Percentiles rank a stretch among this genome's conserved stretches.
Evolutionary conservation across 345 rosid species (phyloP).

Genomic region (Atalantia buxifolia): DNA sequence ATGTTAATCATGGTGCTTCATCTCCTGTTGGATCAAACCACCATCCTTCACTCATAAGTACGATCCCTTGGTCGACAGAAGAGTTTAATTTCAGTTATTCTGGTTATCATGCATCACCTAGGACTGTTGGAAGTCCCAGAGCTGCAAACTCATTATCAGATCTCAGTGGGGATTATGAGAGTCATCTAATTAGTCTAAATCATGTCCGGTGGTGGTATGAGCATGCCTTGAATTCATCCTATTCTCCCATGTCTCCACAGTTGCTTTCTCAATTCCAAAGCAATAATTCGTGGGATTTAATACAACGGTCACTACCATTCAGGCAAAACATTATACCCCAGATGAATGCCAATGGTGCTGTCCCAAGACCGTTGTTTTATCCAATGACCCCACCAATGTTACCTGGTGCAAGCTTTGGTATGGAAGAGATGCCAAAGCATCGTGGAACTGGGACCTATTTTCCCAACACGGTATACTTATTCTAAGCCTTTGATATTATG

Average conservation of each 20-base stretch:
- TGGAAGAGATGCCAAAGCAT: slow-evolving; percentile 67
- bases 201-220: slow-evolving; percentile 47
- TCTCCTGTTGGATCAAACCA: slow-evolving; percentile 36
- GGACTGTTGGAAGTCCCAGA: slow-evolving; percentile 27
- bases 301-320: slow-evolving; percentile 40
- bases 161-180: slow-evolving; percentile 61
- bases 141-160: slow-evolving; percentile 42
- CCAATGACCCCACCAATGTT: slow-evolving; percentile 45
- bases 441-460: slow-evolving; percentile 91
- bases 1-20: slow-evolving; percentile 28
- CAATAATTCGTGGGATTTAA: slow-evolving; percentile 62
- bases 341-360: slow-evolving; percentile 44
- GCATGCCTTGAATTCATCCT: slow-evolving; percentile 33
- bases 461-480: slow-evolving; percentile 54
- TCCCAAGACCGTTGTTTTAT: slow-evolving; percentile 41
- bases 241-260: slow-evolving; percentile 39
- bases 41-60: slow-evolving; percentile 24
- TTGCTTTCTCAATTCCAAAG: slow-evolving; percentile 42
- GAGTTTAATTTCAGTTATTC: slow-evolving; percentile 37
- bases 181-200: slow-evolving; percentile 41
- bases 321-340: slow-evolving; percentile 37
- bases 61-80: slow-evolving; percentile 40
- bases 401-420: slow-evolving; percentile 44
- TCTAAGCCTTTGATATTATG: slow-evolving; percentile 13
- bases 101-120: slow-evolving; percentile 22